Evolutionary conservation across 805 yeast genomes (phyloP).

Genomic region (Starmera quercuum): DNA sequence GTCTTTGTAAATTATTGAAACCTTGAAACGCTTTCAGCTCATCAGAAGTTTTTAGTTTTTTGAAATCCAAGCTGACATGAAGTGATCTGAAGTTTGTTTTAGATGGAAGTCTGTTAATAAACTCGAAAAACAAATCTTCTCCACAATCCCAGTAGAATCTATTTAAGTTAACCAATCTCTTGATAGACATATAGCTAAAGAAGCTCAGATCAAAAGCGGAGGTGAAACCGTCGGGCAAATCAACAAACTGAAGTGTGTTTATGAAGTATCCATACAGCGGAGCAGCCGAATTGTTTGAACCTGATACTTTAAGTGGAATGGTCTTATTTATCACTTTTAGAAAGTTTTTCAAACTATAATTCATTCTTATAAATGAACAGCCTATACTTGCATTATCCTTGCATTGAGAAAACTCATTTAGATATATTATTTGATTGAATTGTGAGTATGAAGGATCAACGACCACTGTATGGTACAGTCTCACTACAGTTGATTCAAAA

Average conservation of each 20-base stretch:
- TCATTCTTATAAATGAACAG: conserved; percentile 27
- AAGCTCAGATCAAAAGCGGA: conserved; percentile 26
- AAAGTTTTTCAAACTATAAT: conserved; percentile 32
- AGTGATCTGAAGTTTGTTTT: conserved; percentile 19
- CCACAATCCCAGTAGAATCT: conserved; percentile 26
- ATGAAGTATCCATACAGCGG: conserved; percentile 12
- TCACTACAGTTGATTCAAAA: conserved; percentile 23
- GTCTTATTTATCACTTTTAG: conserved; percentile 11
- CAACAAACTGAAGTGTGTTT: conserved; percentile 24
- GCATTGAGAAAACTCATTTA: conserved; percentile 14
- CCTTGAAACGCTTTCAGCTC: conserved; percentile 7
- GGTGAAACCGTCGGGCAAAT: conserved; percentile 33
- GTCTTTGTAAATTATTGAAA: conserved; percentile 23
- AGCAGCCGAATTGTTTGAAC: not conserved
- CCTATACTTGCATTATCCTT: conserved; percentile 1
- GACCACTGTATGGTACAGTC: conserved; percentile 25
- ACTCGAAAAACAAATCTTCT: conserved; percentile 23
- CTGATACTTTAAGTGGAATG: conserved; percentile 3
- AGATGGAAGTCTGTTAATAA: conserved; percentile 25
- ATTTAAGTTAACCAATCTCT: conserved; percentile 20
- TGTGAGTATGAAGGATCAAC: conserved; percentile 30
- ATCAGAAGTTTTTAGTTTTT: conserved; percentile 6
- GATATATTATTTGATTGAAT: conserved; percentile 27
- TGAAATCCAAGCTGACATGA: conserved; percentile 24
- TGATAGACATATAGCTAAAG: conserved; percentile 19